Base-by-base conservation (phyloP, 257 asterid genomes). In the Nicotiana benthamiana region DNA sequence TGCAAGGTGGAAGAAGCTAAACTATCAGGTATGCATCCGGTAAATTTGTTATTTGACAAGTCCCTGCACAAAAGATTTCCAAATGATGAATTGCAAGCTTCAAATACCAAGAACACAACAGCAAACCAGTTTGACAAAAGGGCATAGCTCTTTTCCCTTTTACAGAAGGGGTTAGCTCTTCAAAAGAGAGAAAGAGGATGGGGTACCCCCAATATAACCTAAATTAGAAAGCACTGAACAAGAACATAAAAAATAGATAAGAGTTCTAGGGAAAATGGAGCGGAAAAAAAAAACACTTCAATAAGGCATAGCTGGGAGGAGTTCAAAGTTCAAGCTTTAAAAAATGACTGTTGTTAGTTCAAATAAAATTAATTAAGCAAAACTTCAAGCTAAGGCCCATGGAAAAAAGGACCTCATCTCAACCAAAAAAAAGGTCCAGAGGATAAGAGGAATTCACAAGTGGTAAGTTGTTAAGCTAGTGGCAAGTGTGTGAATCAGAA, bases 21-120 rank as follows among this genome's bases (percentile, higher is more conserved):
- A 84, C 90, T 85, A 75, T 90, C 95, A 27, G 99, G 97, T 90
- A 96, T 90, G 63, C 86, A 80, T 34, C 99, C 99, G 1, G 91
- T 85, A 9, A 96, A 81, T 86, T 87, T 92, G 87, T 96, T 96
- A 36, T 89, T 85, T 34, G 98, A 92, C 80, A 94, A 88, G 81
- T 96, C 99, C 91, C 99, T 96, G 95, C 88, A 90, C 75, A 67
- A 80, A 75, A 36, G 76, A 70, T 88, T 34, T 34, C 78, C 40
- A 75, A 79, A 46, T 28, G 30, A 78, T 15, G 28, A 80, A 56
- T 56, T 60, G 24, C 64, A 18, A 70, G 77, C 22, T 22, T 70
- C 77, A 20, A 40, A 10, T 40, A 20, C 76, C 76, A 40, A 46
- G 12, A 72, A 46, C 13, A 15, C 3, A 18, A 46, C 1, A 5